Evolutionary conservation across 1,284 basidiomycete species (phyloP), one percentile per base, ranked within the genome.

Genomic region (Vanrija sp.): DNA sequence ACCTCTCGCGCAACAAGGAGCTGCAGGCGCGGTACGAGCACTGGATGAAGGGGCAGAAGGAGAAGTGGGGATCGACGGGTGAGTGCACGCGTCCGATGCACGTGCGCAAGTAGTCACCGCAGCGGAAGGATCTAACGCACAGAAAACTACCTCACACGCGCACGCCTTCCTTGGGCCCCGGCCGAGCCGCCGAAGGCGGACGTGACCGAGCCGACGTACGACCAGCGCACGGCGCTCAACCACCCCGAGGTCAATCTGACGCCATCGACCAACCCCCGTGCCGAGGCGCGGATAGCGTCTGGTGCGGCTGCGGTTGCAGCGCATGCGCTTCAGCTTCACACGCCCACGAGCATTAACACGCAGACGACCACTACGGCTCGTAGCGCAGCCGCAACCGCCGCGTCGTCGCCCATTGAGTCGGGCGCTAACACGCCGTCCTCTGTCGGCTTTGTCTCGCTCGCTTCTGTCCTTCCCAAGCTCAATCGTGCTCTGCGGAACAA

Each of bases 141-240:
- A 73, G 73, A 75, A 57, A 68, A 67, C 25, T 76, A 76, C 59
- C 65, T 76, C 19, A 64, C 59, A 18, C 38, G 63, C 39, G 67
- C 66, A 19, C 66, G 74, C 14, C 59, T 76, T 1, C 74, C 74
- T 7, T 70, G 67, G 69, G 46, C 34, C 34, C 34, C 34, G 14
- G 34, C 34, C 9, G 34, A 34, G 5, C 9, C 34, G 34, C 34
- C 34, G 2, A 34, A 34, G 34, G 14, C 34, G 18, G 3, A 45
- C 21, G 38, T 29, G 5, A 34, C 52, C 23, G 61, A 59, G 43
- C 61, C 61, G 26, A 62, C 61, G 3, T 62, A 56, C 50, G 61
- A 59, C 55, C 54, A 57, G 52, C 61, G 55, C 44, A 62, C 60
- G 29, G 57, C 54, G 3, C 34, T 58, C 15, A 19, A 45, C 34